phyloP scores from a whole-genome alignment of 2,329 filamentous ascomycete genomes.

The Ascochyta clinopodiicola region DNA sequence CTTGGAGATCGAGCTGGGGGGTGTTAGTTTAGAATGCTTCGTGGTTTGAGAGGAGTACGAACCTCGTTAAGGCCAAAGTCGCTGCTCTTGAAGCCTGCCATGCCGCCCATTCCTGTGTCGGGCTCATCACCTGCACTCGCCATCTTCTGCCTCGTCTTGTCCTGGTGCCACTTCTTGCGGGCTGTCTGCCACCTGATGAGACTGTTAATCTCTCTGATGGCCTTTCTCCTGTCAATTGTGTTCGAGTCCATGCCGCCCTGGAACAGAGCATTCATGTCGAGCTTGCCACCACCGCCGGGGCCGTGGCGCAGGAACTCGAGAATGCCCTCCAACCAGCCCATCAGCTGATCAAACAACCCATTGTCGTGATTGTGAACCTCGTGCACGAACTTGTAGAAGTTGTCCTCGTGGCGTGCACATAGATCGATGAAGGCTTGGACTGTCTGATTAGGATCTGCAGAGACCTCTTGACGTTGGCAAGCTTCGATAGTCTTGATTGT shows the following conservation, averaged over 20 bases:
- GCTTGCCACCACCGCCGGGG: constrained; percentile 75
- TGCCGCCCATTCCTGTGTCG: constrained; percentile 48
- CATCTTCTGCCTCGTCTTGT: constrained; percentile 99
- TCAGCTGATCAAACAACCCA: constrained; percentile 91
- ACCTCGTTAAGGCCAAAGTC: constrained; percentile 91
- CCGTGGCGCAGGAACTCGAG: constrained; percentile 90
- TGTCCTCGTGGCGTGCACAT: constrained; percentile 91
- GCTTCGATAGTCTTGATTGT: constrained; percentile 80
- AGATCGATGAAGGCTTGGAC: constrained; percentile 98
- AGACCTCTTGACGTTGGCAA: constrained; percentile 77
- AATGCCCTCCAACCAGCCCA: constrained; percentile 97
- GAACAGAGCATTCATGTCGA: constrained; percentile 95
- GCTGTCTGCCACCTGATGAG: constrained; percentile 94
- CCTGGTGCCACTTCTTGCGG: constrained; percentile 96
- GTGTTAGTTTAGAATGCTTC: constrained; percentile 9
- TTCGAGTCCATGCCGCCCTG: constrained; percentile 75
- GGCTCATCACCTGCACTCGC: constrained; percentile 71
- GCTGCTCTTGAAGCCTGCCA: constrained; percentile 70
- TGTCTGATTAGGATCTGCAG: constrained; percentile 95
- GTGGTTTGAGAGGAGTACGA: constrained; percentile 15
- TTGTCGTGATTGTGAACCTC: constrained; percentile 98
- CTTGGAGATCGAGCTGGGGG: constrained; percentile 73
- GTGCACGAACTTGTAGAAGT: constrained; percentile 99
- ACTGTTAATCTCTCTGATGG: constrained; percentile 79
- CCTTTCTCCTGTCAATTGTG: constrained; percentile 72